Conservation (phyloP, 1,284 basidiomycete species). For the Malassezia sympodialis region DNA sequence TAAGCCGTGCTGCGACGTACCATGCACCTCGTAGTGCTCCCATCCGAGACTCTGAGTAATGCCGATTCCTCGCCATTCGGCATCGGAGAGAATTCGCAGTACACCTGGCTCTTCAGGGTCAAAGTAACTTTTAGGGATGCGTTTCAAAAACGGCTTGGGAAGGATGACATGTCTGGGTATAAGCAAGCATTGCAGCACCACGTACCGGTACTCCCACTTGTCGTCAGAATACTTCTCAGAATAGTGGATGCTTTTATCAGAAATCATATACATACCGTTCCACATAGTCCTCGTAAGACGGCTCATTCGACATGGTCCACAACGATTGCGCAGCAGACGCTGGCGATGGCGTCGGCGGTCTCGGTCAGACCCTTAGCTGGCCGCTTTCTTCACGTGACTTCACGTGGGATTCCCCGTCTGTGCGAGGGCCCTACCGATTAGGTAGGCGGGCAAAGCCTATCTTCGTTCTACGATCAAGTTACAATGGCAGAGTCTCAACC, state of each 20-base stretch:
- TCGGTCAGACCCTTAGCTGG: not conserved
- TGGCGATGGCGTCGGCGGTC: not conserved
- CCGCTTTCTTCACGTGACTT: not conserved
- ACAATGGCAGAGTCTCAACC: not conserved
- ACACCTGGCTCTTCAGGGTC: constrained; percentile 63
- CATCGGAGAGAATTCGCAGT: constrained; percentile 69
- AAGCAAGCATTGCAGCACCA: not conserved
- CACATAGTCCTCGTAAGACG: constrained; percentile 43
- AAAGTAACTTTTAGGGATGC: constrained; percentile 51
- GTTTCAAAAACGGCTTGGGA: constrained; percentile 48
- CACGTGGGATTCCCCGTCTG: not conserved
- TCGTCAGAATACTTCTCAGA: constrained; percentile 52
- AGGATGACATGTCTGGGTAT: constrained; percentile 52
- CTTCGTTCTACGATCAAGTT: not conserved
- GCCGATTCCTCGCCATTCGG: constrained; percentile 89
- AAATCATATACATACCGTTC: constrained; percentile 23
- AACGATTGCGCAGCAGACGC: not conserved
- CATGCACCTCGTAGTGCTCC: constrained; percentile 95
- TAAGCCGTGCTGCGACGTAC: constrained; percentile 53
- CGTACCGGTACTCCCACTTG: constrained; percentile 57
- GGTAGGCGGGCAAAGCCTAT: not conserved
- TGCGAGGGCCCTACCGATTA: not conserved
- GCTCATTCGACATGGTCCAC: constrained; percentile 21
- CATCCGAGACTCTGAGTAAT: constrained; percentile 91
- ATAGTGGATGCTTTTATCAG: constrained; percentile 38